These are phyloP conservation scores for Amanita exitialis DNA, from an alignment of 768 basidiomycete genomes.

Conservation along the genomic window DNA sequence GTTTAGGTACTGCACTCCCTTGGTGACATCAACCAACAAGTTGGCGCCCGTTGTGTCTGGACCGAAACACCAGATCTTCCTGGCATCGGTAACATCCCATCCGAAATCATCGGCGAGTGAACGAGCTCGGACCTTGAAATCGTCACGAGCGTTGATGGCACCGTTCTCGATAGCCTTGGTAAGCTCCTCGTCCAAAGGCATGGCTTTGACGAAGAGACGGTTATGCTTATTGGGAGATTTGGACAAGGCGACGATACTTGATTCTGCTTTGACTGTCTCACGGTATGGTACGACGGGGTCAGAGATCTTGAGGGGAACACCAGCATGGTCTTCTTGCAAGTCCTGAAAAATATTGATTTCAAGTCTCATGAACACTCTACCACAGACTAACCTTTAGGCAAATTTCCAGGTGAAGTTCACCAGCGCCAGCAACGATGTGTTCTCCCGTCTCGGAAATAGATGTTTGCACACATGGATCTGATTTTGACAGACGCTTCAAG, in stretches of 20 bases:
- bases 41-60: constrained; percentile 97
- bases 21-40: constrained; percentile 94
- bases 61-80: constrained; percentile 99
- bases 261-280: constrained; percentile 96
- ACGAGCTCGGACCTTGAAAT: constrained; percentile 96
- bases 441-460: constrained; percentile 90
- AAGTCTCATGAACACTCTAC: neutral
- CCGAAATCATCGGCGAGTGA: constrained; percentile 91
- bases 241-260: constrained; percentile 90
- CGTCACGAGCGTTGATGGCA: constrained; percentile 82
- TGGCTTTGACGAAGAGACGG: constrained; percentile 88
- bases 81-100: constrained; percentile 98
- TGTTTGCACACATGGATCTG: constrained; percentile 97
- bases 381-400: constrained; percentile 75
- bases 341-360: constrained; percentile 46
- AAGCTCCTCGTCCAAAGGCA: constrained; percentile 91
- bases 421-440: constrained; percentile 98
- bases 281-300: constrained; percentile 96
- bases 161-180: constrained; percentile 88
- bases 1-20: constrained; percentile 98
- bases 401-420: constrained; percentile 98
- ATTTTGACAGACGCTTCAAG: constrained; percentile 99
- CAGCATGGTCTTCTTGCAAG: constrained; percentile 98
- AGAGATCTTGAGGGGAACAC: constrained; percentile 97
- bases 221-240: constrained; percentile 99